Evolutionary conservation across 805 yeast genomes (phyloP).

Genomic region (Ogataea naganishii): DNA sequence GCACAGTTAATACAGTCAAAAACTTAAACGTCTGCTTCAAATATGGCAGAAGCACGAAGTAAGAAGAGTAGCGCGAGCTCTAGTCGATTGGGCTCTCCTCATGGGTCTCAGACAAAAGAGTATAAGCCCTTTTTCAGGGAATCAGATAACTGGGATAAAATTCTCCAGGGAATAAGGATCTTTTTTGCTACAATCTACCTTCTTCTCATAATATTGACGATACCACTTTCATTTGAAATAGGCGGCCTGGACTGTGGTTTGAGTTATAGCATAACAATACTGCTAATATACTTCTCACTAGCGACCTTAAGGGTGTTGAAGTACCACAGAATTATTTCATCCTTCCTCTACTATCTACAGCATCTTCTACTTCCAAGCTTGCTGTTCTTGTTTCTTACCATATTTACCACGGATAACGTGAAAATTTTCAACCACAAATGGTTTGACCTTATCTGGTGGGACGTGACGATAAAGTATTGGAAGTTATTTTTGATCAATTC

Average conservation of each 20-base stretch:
- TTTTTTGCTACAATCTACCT: slow-evolving; percentile 54
- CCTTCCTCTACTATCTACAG: slow-evolving; percentile 65
- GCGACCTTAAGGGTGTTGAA: slow-evolving; percentile 61
- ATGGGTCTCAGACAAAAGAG: no score
- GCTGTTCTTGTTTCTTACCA: slow-evolving; percentile 56
- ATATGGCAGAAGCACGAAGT: background rate
- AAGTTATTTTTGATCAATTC: slow-evolving; percentile 60
- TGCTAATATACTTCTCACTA: slow-evolving; percentile 58
- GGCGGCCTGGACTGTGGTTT: slow-evolving; percentile 91
- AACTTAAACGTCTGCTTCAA: background rate
- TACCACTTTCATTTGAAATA: slow-evolving; percentile 88
- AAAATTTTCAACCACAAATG: slow-evolving; percentile 9
- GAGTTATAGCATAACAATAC: slow-evolving; percentile 68
- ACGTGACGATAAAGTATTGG: slow-evolving; percentile 55
- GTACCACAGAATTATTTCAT: slow-evolving; percentile 34
- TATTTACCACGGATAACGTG: slow-evolving; percentile 33
- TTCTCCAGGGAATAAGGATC: slow-evolving; percentile 21
- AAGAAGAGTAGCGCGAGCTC: background rate
- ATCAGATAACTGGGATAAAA: background rate
- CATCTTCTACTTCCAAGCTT: slow-evolving; percentile 78
- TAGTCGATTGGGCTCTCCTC: background rate
- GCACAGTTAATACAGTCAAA: background rate
- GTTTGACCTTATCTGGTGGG: slow-evolving; percentile 23
- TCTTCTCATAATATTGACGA: slow-evolving; percentile 62
- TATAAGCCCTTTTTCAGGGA: no score